A percentile compares a stretch with the other conserved stretches of the same genome.
These are phyloP conservation scores for Pythium phragmitis DNA, from an alignment of 352 stramenopile species.

Conservation along the genomic window DNA sequence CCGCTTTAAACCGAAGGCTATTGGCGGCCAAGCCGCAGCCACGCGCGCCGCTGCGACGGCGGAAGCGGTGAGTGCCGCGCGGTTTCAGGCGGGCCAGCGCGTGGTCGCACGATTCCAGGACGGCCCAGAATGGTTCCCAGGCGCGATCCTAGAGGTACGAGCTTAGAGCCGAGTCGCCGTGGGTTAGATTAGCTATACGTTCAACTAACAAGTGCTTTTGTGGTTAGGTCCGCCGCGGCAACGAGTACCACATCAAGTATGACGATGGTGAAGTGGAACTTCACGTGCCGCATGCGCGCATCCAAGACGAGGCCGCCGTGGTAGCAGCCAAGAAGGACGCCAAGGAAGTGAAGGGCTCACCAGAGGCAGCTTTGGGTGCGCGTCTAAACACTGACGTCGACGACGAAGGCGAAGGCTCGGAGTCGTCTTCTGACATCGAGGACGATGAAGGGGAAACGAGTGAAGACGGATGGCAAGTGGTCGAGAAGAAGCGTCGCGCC, in stretches of 20 bases:
- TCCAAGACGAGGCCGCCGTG: slow-evolving; percentile 29
- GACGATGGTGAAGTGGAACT: slow-evolving; percentile 78
- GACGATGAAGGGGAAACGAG: slow-evolving; percentile 26
- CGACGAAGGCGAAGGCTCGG: slow-evolving; percentile 14
- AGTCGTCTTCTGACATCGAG: slow-evolving; percentile 11
- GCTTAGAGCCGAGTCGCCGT: neutral
- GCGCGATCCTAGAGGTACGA: slow-evolving; percentile 55
- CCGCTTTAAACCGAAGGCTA: slow-evolving; percentile 59
- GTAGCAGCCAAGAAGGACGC: slow-evolving; percentile 10
- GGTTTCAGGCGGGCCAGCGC: slow-evolving; percentile 41
- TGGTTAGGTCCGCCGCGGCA: slow-evolving; percentile 34
- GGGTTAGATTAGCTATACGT: neutral
- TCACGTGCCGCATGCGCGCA: slow-evolving; percentile 55
- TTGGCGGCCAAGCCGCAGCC: slow-evolving; percentile 32
- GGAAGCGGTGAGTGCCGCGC: slow-evolving; percentile 27
- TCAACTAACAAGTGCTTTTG: neutral
- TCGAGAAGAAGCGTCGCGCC: slow-evolving; percentile 26
- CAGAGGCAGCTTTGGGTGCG: neutral
- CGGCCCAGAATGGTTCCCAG: slow-evolving; percentile 61
- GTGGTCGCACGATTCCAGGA: slow-evolving; percentile 65
- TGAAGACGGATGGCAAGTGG: slow-evolving; percentile 79
- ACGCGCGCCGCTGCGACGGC: slow-evolving; percentile 25
- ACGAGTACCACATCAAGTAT: slow-evolving; percentile 73
- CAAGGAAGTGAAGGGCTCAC: neutral
- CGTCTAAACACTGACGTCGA: slow-evolving; percentile 7